Base-by-base conservation (phyloP, 257 asterid species). In the Plectranthus barbatus region DNA sequence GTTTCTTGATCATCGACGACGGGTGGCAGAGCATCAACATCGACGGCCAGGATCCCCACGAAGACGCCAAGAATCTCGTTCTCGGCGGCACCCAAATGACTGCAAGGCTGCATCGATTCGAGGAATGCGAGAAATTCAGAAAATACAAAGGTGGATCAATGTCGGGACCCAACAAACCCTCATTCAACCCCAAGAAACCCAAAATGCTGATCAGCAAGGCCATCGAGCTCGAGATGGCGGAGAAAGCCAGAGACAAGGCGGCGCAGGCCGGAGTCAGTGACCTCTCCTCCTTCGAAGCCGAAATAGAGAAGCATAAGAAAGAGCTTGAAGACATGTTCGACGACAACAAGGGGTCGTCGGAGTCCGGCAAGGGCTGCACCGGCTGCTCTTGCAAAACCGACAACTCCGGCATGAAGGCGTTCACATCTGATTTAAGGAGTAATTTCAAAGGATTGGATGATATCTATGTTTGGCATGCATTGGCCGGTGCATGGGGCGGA, bases 401-500 rank as follows among this genome's bases (percentile, higher is more conserved):
- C 4, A 54, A 66, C 36, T 51, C 55, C 2, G 90, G 90, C 11
- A 45, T 86, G 91, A 80, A 68, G 15, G 91, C 88, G 0, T 80
- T 84, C 34, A 83, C 88, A 0, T 62, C 55, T 17, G 94, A 80
- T 50, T 67, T 83, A 69, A 75, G 81, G 80, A 20, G 49, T 6
- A 76, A 71, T 29, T 83, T 84, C 76, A 82, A 81, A 62, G 91
- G 95, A n/a, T 24, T 86, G 68, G 91, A 86, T 41, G 95, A 86
- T 59, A 80, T 84, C 15, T 86, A 86, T 7, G 85, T 82, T 2
- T 84, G 95, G 91, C 95, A 86, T 9, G 95, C 95, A 0, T 63
- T 84, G 61, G 81, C 87, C 3, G 95, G 95, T 4, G 89, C 91
- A 0, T 81, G 95, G 95, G 95, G 95, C 2, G 95, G 95, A 6